Conservation (phyloP, 129 eudicot genomes). For the Gnaphalium uliginosum region DNA sequence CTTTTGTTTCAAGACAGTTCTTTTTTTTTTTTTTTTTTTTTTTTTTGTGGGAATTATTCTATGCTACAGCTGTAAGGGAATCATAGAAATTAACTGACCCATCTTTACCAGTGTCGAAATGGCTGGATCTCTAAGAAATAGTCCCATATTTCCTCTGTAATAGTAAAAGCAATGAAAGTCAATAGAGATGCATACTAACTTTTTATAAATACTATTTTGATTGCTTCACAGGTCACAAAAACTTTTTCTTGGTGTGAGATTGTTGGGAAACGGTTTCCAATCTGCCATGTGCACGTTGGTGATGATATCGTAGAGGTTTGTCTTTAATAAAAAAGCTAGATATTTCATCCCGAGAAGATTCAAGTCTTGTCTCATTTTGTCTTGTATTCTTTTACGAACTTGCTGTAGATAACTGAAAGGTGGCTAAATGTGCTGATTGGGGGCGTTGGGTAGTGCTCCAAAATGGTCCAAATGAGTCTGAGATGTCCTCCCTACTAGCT, state of each 20-base stretch:
- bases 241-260: conserved; percentile 57
- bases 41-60: neutral
- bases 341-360: conserved; percentile 1
- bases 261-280: conserved; percentile 78
- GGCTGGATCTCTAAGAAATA: neutral
- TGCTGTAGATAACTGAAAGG: neutral
- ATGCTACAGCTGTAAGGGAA: neutral
- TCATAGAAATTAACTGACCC: neutral
- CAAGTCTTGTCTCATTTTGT: neutral
- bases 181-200: conserved; percentile 1
- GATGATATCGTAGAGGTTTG: conserved; percentile 72
- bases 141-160: neutral
- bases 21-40: neutral
- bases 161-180: neutral
- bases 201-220: neutral
- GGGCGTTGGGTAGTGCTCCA: neutral
- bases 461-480: neutral
- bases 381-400: neutral
- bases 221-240: conserved; percentile 52
- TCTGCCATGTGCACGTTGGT: conserved; percentile 77
- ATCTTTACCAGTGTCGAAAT: neutral
- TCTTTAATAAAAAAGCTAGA: conserved; percentile 15
- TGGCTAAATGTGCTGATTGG: neutral
- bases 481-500: neutral
- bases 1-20: neutral